These are phyloP conservation scores for Coffea humblotiana DNA, from an alignment of 305 asterid genomes.

Conservation along the genomic window DNA sequence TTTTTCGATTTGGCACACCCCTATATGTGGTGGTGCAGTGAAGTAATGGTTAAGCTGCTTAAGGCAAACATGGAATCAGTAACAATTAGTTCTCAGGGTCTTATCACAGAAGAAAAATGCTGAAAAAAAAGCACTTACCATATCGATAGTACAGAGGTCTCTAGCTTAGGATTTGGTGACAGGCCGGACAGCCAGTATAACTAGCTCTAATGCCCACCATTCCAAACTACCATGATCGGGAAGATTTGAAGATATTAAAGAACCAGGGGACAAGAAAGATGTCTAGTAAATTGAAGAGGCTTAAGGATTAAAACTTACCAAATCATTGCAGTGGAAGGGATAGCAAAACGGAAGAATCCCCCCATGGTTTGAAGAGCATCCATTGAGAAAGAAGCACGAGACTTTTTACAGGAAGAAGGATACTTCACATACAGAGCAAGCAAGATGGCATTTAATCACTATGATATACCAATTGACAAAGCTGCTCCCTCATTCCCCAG, in stretches of 20 bases:
- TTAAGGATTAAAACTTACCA: slow-evolving; percentile 36
- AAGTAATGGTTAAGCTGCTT: too few relatives aligned
- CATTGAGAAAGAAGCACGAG: slow-evolving; percentile 24
- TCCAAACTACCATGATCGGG: slow-evolving; percentile 35
- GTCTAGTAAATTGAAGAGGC: background rate
- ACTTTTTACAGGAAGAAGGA: slow-evolving; percentile 47
- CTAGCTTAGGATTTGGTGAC: slow-evolving; percentile 51
- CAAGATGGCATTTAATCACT: slow-evolving; percentile 25
- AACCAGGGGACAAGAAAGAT: background rate
- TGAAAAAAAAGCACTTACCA: slow-evolving; percentile 35
- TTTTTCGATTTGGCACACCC: too few relatives aligned
- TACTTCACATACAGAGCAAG: slow-evolving; percentile 46
- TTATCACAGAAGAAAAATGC: too few relatives aligned
- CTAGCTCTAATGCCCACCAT: slow-evolving; percentile 67
- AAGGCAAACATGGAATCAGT: too few relatives aligned
- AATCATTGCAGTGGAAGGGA: slow-evolving; percentile 67
- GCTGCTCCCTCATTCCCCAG: slow-evolving; percentile 63
- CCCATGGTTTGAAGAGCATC: slow-evolving; percentile 19
- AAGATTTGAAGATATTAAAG: background rate
- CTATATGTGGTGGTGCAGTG: too few relatives aligned
- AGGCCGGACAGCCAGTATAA: slow-evolving; percentile 17
- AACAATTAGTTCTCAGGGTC: too few relatives aligned
- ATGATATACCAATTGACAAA: slow-evolving; percentile 34
- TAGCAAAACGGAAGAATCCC: slow-evolving; percentile 53
- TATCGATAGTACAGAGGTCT: slow-evolving; percentile 62